Percentiles rank a stretch among this genome's conserved stretches.
These are phyloP conservation scores for Chaetoceros muelleri DNA, from an alignment of 108 stramenopile species.

Conservation along the genomic window DNA sequence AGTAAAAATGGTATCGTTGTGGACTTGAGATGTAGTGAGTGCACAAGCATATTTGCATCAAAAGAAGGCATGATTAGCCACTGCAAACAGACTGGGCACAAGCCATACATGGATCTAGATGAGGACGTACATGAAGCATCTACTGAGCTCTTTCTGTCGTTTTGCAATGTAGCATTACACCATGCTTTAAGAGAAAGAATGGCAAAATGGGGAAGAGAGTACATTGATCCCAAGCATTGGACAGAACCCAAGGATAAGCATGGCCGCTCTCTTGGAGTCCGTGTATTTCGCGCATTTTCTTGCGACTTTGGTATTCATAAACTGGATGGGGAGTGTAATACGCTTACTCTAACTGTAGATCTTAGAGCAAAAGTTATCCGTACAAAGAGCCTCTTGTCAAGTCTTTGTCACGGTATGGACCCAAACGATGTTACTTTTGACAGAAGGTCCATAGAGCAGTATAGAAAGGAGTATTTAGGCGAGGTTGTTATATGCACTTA, in stretches of 20 bases:
- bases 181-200: conserved; percentile 41
- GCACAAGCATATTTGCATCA: neutral
- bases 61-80: neutral
- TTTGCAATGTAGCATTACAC: conserved; percentile 34
- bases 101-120: conserved; percentile 6
- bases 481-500: conserved; percentile 45
- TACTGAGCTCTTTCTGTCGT: conserved; percentile 26
- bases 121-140: conserved; percentile 16
- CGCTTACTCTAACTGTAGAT: conserved; percentile 41
- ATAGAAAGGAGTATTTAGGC: conserved; percentile 29
- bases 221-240: conserved; percentile 34
- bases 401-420: conserved; percentile 12
- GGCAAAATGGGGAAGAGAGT: conserved; percentile 41
- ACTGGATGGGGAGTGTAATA: conserved; percentile 4
- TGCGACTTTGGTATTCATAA: conserved; percentile 36
- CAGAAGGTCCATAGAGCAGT: conserved; percentile 5
- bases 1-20: neutral
- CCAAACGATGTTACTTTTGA: conserved; percentile 11
- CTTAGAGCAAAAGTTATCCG: conserved; percentile 49
- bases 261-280: conserved; percentile 29
- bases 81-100: conserved; percentile 28
- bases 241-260: conserved; percentile 29
- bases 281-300: conserved; percentile 36
- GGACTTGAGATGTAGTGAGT: neutral
- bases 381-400: conserved; percentile 27